Conservation (phyloP, 352 stramenopile species). For the Pythium rishiriense region DNA sequence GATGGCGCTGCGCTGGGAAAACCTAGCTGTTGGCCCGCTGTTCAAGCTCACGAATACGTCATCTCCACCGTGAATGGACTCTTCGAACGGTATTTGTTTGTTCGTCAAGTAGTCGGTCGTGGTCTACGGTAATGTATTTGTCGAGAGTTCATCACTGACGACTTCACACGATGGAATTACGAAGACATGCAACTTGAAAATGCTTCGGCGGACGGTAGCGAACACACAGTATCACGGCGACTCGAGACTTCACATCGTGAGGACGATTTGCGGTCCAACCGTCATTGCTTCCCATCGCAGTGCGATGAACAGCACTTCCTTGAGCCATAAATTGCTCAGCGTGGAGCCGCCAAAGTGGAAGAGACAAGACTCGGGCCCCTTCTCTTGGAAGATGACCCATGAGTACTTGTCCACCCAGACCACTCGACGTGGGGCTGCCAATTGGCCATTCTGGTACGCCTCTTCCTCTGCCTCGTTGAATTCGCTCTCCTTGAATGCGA, state of each 20-base stretch:
- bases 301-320: no score
- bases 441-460: constrained; percentile 3
- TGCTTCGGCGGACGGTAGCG: no score
- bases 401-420: constrained; percentile 68
- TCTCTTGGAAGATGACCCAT: constrained; percentile 59
- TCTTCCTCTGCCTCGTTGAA: constrained; percentile 23
- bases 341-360: no score
- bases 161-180: no score
- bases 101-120: neutral
- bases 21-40: constrained; percentile 50
- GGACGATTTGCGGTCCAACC: no score
- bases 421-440: constrained; percentile 18
- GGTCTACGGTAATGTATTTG: neutral
- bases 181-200: no score
- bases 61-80: no score
- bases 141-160: no score
- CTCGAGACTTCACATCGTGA: neutral
- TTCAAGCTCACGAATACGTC: constrained; percentile 34
- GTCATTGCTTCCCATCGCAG: no score
- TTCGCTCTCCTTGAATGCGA: constrained; percentile 52
- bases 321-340: no score
- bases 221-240: no score
- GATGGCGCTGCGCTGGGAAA: constrained; percentile 67
- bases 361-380: no score
- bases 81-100: neutral